A percentile compares a stretch with the other conserved stretches of the same genome.
These are phyloP conservation scores for Neckera pumila DNA, from an alignment of 225 moss, liverwort and hornwort species.

Conservation along the genomic window DNA sequence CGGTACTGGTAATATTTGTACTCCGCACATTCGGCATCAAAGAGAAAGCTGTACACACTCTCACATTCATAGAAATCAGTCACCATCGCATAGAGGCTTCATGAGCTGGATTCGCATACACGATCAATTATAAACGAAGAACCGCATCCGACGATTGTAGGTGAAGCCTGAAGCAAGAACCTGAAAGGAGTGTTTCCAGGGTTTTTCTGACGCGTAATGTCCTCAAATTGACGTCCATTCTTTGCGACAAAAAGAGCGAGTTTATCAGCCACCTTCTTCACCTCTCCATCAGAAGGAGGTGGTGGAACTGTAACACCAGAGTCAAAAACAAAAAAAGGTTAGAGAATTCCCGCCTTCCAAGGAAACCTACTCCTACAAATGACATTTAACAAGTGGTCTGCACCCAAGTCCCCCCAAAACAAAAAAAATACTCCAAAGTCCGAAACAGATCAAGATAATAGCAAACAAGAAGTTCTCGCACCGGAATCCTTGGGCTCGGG, in stretches of 20 bases:
- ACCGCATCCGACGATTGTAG: not conserved
- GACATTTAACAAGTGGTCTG: not conserved
- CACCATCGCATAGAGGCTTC: not conserved
- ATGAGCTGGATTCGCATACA: not conserved
- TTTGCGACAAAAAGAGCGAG: slow-evolving; percentile 93
- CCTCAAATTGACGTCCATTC: slow-evolving; percentile 96
- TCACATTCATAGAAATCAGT: not conserved
- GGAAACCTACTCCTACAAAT: not conserved
- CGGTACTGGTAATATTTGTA: slow-evolving; percentile 91
- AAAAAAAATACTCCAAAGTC: not conserved
- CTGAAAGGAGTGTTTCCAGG: slow-evolving; percentile 91
- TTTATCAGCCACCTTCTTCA: slow-evolving; percentile 97
- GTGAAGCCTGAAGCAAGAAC: slow-evolving; percentile 9
- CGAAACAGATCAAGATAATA: not conserved
- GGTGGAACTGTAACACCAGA: slow-evolving; percentile 34
- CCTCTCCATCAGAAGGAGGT: slow-evolving; percentile 67
- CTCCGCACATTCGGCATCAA: slow-evolving; percentile 67
- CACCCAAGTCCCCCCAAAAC: not conserved
- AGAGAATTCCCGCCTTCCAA: not conserved
- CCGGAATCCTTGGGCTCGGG: slow-evolving; percentile 35
- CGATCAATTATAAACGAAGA: not conserved
- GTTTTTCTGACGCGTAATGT: slow-evolving; percentile 93
- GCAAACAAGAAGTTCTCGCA: not conserved
- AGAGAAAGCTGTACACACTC: slow-evolving; percentile 66
- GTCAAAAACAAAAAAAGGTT: not conserved